These are phyloP conservation scores for Chlorociboria aeruginascens DNA, from an alignment of 495 filamentous ascomycete species.

Conservation along the genomic window DNA sequence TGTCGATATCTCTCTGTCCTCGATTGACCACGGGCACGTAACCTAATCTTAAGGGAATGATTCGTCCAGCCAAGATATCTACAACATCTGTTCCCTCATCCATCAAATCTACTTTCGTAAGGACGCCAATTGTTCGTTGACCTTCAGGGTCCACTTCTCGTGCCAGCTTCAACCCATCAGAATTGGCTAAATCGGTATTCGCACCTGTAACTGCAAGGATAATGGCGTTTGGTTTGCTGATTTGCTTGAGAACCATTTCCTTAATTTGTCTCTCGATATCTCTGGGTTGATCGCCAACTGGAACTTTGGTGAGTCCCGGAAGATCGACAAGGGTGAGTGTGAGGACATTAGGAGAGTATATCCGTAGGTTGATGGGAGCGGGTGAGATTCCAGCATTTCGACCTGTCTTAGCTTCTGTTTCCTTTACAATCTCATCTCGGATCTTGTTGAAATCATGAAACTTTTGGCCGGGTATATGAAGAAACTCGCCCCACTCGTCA, in stretches of 20 bases:
- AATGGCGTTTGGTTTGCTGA: slow-evolving; percentile 95
- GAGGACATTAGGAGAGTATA: slow-evolving; percentile 96
- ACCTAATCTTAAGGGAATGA: slow-evolving; percentile 89
- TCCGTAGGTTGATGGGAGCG: slow-evolving; percentile 89
- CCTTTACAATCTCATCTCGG: slow-evolving; percentile 90
- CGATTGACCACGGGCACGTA: slow-evolving; percentile 99
- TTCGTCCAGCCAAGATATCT: slow-evolving; percentile 95
- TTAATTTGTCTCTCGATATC: slow-evolving; percentile 97
- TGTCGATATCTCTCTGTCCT: slow-evolving; percentile 98
- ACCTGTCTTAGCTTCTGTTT: slow-evolving; percentile 94
- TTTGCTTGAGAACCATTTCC: slow-evolving; percentile 99
- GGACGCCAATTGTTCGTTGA: slow-evolving; percentile 94
- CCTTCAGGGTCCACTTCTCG: slow-evolving; percentile 97
- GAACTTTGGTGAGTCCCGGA: slow-evolving; percentile 94
- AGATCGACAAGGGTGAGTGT: slow-evolving; percentile 96
- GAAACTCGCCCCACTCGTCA: slow-evolving; percentile 98
- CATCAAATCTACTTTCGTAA: slow-evolving; percentile 99
- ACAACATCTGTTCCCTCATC: slow-evolving; percentile 98
- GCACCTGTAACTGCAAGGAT: slow-evolving; percentile 93
- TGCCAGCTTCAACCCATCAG: slow-evolving; percentile 92
- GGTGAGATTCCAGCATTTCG: slow-evolving; percentile 94
- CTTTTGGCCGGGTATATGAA: slow-evolving; percentile 96
- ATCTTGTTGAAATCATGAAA: slow-evolving; percentile 99
- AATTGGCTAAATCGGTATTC: slow-evolving; percentile 97
- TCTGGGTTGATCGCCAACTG: slow-evolving; percentile 94